phyloP scores from a whole-genome alignment of 805 yeast species.

The Nakazawaea wyomingensis region DNA sequence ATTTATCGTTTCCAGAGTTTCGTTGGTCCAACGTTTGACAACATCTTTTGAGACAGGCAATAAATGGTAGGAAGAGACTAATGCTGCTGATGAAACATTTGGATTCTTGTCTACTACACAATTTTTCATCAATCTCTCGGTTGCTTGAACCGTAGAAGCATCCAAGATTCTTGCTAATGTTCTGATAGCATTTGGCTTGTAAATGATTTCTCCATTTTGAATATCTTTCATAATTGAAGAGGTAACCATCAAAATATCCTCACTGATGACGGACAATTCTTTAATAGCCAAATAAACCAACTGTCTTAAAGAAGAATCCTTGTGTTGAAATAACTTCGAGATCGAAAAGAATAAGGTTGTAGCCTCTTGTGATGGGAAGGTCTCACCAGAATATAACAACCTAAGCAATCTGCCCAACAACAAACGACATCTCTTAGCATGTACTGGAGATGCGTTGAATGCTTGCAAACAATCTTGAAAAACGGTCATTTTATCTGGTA shows the following conservation, averaged over 20 bases:
- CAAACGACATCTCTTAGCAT: conserved; percentile 79
- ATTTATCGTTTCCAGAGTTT: conserved; percentile 84
- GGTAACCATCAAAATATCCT: conserved; percentile 95
- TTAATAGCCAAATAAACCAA: conserved; percentile 91
- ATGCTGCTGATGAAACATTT: conserved; percentile 86
- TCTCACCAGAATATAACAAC: conserved; percentile 79
- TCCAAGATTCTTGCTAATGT: conserved; percentile 88
- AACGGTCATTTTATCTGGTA: conserved; percentile 95
- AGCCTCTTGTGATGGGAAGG: conserved; percentile 83
- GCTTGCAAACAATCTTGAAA: conserved; percentile 92
- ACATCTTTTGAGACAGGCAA: conserved; percentile 87
- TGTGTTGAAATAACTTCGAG: conserved; percentile 92
- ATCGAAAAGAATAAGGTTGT: conserved; percentile 90
- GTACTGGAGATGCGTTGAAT: conserved; percentile 87
- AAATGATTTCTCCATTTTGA: conserved; percentile 79
- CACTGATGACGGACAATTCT: conserved; percentile 78
- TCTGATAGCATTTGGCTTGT: conserved; percentile 92
- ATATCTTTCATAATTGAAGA: conserved; percentile 98
- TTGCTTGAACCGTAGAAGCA: conserved; percentile 83
- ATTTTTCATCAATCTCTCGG: conserved; percentile 87
- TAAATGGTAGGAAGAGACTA: conserved; percentile 85
- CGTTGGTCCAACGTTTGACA: conserved; percentile 90
- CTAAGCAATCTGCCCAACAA: conserved; percentile 79
- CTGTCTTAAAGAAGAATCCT: conserved; percentile 82
- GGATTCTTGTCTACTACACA: conserved; percentile 91